These are phyloP conservation scores for Emergomyces africanus DNA, from an alignment of 2,329 filamentous ascomycete species.

Conservation along the genomic window DNA sequence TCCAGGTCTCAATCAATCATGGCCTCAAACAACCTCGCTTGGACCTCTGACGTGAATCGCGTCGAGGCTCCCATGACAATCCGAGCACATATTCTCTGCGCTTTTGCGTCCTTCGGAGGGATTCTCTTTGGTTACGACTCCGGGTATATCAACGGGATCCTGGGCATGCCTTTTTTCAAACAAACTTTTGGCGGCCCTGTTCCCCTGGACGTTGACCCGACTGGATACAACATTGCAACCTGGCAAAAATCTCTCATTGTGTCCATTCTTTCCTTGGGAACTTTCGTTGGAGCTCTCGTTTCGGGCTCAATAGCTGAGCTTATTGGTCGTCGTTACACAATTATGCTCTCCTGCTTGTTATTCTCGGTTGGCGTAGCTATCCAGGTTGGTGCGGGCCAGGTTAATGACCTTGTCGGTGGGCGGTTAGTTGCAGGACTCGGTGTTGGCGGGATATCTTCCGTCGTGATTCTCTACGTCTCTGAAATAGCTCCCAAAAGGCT, in stretches of 20 bases:
- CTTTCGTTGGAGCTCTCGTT: constrained; percentile 58
- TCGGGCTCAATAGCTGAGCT: constrained; percentile 51
- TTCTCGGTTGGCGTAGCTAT: constrained; percentile 44
- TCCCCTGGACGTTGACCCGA: constrained; percentile 4
- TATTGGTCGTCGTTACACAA: constrained; percentile 51
- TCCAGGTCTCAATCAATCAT: background rate
- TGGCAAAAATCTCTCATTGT: constrained; percentile 49
- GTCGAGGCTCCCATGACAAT: constrained; percentile 57
- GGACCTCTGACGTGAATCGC: constrained; percentile 40
- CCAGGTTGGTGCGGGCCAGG: constrained; percentile 47
- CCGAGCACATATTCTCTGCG: constrained; percentile 57
- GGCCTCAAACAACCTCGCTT: constrained; percentile 6
- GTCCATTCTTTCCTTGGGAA: constrained; percentile 63
- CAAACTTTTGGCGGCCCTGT: constrained; percentile 5
- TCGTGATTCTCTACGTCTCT: constrained; percentile 28
- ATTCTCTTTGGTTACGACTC: constrained; percentile 33
- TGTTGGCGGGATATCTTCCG: constrained; percentile 28
- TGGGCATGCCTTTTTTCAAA: constrained; percentile 27
- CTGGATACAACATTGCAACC: constrained; percentile 10
- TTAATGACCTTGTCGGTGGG: constrained; percentile 39
- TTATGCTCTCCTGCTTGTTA: constrained; percentile 49
- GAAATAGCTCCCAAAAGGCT: constrained; percentile 28
- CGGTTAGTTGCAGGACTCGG: constrained; percentile 30
- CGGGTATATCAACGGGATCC: constrained; percentile 30
- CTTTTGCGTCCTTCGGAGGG: constrained; percentile 56